Evolutionary conservation across 192 early-diverging fungal genomes (phyloP).

Genomic region (Radiomyces spectabilis): DNA sequence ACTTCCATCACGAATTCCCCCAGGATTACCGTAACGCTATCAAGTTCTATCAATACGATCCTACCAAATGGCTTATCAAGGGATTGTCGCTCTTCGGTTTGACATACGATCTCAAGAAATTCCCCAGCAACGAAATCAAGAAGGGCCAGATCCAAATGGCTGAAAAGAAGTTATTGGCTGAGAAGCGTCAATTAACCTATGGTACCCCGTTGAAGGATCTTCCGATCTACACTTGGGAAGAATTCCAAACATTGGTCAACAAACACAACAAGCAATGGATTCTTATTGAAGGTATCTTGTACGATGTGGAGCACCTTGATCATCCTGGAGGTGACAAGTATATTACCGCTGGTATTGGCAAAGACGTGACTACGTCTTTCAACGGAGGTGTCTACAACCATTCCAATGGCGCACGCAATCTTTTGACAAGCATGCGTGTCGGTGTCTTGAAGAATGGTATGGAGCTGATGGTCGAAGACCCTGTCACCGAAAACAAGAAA

Average conservation of each 20-base stretch:
- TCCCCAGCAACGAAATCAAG: slow-evolving; percentile 72
- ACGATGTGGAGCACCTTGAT: slow-evolving; percentile 76
- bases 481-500: too few species aligned
- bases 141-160: slow-evolving; percentile 77
- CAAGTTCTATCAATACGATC: slow-evolving; percentile 69
- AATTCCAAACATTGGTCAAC: slow-evolving; percentile 57
- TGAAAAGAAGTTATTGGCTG: slow-evolving; percentile 61
- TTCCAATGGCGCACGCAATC: slow-evolving; percentile 80
- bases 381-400: slow-evolving; percentile 89
- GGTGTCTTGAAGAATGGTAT: slow-evolving; percentile 49
- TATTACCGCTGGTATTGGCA: slow-evolving; percentile 66
- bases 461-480: slow-evolving; percentile 5
- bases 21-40: slow-evolving; percentile 83
- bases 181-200: slow-evolving; percentile 60
- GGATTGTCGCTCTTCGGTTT: slow-evolving; percentile 49
- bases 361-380: slow-evolving; percentile 78
- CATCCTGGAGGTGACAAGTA: slow-evolving; percentile 83
- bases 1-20: slow-evolving; percentile 86
- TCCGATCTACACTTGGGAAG: slow-evolving; percentile 59
- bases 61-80: slow-evolving; percentile 80
- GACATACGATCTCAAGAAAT: slow-evolving; percentile 63
- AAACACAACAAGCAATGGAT: slow-evolving; percentile 66
- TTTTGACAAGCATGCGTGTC: slow-evolving; percentile 67
- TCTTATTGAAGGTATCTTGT: slow-evolving; percentile 77
- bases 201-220: slow-evolving; percentile 64